phyloP scores from a whole-genome alignment of 345 rosid genomes.

The Bruguiera parviflora region DNA sequence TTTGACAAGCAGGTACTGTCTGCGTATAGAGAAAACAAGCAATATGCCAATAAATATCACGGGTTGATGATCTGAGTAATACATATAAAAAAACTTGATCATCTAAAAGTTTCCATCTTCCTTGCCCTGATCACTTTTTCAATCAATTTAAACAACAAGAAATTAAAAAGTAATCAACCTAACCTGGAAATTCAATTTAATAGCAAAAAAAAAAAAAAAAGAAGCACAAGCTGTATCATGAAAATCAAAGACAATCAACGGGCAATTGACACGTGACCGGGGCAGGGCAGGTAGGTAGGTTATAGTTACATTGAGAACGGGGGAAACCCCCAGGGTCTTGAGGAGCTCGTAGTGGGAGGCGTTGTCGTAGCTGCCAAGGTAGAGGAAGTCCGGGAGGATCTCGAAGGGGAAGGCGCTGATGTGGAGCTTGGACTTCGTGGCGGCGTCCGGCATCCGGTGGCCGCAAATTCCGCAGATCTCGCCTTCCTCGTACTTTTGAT shows the following conservation, averaged over 20 bases:
- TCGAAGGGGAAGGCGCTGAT: constrained; percentile 83
- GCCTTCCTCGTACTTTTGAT: constrained; percentile 97
- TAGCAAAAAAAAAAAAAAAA: no score
- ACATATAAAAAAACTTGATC: no score
- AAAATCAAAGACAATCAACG: no score
- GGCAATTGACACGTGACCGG: no score
- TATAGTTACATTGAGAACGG: constrained; percentile 66
- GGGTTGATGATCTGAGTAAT: no score
- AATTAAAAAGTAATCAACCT: no score
- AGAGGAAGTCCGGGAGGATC: constrained; percentile 90
- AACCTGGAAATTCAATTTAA: no score
- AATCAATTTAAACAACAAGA: no score
- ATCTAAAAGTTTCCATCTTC: no score
- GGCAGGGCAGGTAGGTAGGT: no score
- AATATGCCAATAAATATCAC: neutral
- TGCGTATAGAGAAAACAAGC: constrained; percentile 34
- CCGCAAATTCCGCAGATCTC: constrained; percentile 96
- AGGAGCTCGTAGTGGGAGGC: constrained; percentile 97
- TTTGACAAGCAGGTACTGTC: constrained; percentile 95
- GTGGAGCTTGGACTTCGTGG: constrained; percentile 48
- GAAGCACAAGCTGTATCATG: no score
- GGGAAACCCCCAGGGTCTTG: constrained; percentile 78
- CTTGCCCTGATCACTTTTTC: no score
- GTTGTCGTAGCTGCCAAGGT: constrained; percentile 93
- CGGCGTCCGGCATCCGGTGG: constrained; percentile 56